phyloP scores from a whole-genome alignment of 2,329 filamentous ascomycete species.

The Phialophora expanda region DNA sequence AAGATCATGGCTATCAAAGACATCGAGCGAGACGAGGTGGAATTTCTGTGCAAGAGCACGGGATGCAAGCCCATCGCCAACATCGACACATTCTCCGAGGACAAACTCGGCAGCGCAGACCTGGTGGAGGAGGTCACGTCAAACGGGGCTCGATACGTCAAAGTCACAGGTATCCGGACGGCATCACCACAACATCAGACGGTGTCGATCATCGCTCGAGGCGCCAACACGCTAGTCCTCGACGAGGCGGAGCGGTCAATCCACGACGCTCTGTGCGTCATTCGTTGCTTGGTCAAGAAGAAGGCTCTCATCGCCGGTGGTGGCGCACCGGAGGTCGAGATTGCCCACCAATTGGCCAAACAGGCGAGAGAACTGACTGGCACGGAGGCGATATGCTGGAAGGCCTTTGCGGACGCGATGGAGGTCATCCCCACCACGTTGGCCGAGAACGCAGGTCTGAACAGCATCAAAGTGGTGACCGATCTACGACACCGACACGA shows the following conservation, averaged over 20 bases:
- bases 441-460: conserved; percentile 95
- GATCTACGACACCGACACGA: conserved; percentile 93
- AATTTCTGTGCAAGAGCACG: conserved; percentile 99
- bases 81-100: conserved; percentile 97
- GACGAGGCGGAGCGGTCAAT: conserved; percentile 96
- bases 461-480: conserved; percentile 98
- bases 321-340: conserved; percentile 94
- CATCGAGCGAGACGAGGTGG: conserved; percentile 96
- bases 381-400: conserved; percentile 98
- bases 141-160: conserved; percentile 88
- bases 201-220: conserved; percentile 90
- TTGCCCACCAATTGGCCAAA: conserved; percentile 82
- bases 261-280: conserved; percentile 96
- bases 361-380: conserved; percentile 82
- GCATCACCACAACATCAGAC: conserved; percentile 69
- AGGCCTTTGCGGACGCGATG: conserved; percentile 96
- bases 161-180: conserved; percentile 87
- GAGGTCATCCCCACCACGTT: conserved; percentile 96
- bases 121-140: conserved; percentile 90
- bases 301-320: conserved; percentile 98
- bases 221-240: conserved; percentile 90
- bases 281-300: conserved; percentile 98
- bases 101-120: conserved; percentile 94
- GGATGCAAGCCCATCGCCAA: conserved; percentile 99
- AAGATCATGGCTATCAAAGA: conserved; percentile 97